Conservation (phyloP, 2,329 filamentous ascomycete species). For the Knoxdaviesia proteae region DNA sequence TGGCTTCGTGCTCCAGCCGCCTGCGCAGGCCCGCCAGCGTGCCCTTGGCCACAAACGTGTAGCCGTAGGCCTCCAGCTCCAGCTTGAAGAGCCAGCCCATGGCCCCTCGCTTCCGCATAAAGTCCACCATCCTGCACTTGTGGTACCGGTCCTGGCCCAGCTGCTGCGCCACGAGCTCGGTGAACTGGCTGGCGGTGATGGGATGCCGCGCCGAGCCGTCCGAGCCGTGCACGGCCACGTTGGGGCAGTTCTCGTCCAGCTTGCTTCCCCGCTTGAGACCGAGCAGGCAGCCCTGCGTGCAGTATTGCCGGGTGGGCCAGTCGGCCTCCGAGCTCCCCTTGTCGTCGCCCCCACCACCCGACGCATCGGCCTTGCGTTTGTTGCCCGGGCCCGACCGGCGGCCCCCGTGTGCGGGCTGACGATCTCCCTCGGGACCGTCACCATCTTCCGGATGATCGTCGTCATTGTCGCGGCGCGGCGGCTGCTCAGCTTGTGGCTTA, state of each 20-base stretch:
- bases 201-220: constrained; percentile 4
- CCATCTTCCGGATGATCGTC: no score
- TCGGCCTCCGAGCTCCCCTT: no score
- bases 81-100: constrained; percentile 7
- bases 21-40: background rate
- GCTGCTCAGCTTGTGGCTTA: no score
- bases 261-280: constrained; percentile 6
- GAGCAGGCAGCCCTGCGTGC: constrained; percentile 7
- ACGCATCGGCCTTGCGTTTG: no score
- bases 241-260: constrained; percentile 8
- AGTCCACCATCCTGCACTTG: constrained; percentile 3
- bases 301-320: constrained; percentile 5
- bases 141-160: constrained; percentile 4
- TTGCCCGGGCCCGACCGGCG: no score
- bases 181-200: constrained; percentile 4
- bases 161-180: constrained; percentile 2
- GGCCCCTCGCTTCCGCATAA: constrained; percentile 3
- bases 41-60: constrained; percentile 8
- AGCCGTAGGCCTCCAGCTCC: constrained; percentile 6
- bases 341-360: no score
- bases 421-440: no score
- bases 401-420: no score
- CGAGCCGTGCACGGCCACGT: constrained; percentile 6
- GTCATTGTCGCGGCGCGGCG: no score
- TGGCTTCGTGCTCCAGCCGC: constrained; percentile 6